These are phyloP conservation scores for Edaphochlamys debaryana DNA, from an alignment of 139 green algal genomes.

Conservation along the genomic window DNA sequence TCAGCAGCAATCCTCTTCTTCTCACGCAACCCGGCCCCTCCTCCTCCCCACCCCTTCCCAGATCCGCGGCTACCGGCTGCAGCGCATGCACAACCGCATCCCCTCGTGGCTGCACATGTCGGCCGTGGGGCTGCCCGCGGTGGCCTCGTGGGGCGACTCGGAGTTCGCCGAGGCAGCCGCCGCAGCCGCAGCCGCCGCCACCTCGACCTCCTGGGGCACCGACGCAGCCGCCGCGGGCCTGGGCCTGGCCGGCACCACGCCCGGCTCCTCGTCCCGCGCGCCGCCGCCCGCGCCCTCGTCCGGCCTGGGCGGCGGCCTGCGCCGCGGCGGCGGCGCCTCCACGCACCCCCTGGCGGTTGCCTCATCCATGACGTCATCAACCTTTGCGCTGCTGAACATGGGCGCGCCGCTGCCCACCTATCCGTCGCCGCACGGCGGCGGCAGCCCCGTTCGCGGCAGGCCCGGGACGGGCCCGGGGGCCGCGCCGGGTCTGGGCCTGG, in stretches of 20 bases:
- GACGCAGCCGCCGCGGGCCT: not conserved
- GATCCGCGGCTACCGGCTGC: constrained; percentile 32
- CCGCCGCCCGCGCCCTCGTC: not conserved
- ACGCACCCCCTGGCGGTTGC: constrained; percentile 33
- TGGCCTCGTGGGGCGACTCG: constrained; percentile 48
- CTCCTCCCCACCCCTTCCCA: not conserved
- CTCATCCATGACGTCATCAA: constrained; percentile 20
- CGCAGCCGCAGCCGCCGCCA: not conserved
- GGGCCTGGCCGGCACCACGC: not conserved
- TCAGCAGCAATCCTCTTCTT: too few species aligned
- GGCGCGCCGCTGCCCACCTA: not conserved
- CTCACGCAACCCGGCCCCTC: too few species aligned
- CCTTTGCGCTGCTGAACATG: constrained; percentile 30
- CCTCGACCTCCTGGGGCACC: not conserved
- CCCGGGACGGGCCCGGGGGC: not conserved
- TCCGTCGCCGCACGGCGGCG: not conserved
- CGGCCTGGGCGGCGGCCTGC: not conserved
- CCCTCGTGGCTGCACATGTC: constrained; percentile 59
- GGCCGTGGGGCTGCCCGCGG: constrained; percentile 32
- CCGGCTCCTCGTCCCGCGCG: not conserved
- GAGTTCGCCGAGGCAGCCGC: constrained; percentile 10
- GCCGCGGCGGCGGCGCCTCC: not conserved
- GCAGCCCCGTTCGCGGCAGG: constrained; percentile 1
- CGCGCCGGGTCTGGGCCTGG: too few species aligned
- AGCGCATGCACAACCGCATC: constrained; percentile 40